Percentiles rank a stretch among this genome's conserved stretches.
phyloP scores from a whole-genome alignment of 768 basidiomycete species.

The Russula griseocarnosa region DNA sequence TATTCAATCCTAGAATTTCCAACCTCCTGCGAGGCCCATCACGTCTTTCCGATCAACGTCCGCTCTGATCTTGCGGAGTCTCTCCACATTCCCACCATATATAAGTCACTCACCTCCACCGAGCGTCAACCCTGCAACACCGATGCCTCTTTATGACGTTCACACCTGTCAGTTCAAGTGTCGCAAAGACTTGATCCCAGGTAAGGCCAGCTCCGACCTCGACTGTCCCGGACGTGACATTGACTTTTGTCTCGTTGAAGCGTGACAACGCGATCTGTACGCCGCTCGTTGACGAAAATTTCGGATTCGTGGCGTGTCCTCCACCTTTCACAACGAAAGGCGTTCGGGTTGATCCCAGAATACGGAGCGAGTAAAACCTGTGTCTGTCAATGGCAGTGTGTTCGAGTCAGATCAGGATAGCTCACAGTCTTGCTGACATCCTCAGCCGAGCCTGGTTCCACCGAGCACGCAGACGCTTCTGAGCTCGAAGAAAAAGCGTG shows the following conservation, averaged over 20 bases:
- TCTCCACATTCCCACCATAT: not conserved
- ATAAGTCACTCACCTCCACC: constrained; percentile 25
- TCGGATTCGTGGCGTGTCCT: not conserved
- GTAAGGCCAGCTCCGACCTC: constrained; percentile 5
- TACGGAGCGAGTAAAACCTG: not conserved
- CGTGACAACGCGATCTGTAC: not conserved
- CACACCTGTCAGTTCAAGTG: not conserved
- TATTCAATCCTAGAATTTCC: constrained; percentile 17
- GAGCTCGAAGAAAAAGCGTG: constrained; percentile 6
- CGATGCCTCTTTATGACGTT: not conserved
- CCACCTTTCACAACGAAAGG: constrained; percentile 3
- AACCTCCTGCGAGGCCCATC: constrained; percentile 30
- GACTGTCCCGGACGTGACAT: not conserved
- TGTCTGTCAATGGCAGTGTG: not conserved
- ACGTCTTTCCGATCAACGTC: constrained; percentile 27
- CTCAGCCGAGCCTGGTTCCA: constrained; percentile 25
- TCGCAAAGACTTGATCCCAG: not conserved
- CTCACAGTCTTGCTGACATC: constrained; percentile 25
- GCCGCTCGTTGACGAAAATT: not conserved
- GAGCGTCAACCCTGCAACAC: not conserved
- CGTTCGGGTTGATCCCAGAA: not conserved
- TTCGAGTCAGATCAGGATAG: constrained; percentile 21
- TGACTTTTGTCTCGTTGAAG: not conserved
- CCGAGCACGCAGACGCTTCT: constrained; percentile 19
- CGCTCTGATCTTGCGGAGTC: not conserved